Conservation (phyloP, 1,139 yeast genomes). For the Zygosaccharomyces sapae region DNA sequence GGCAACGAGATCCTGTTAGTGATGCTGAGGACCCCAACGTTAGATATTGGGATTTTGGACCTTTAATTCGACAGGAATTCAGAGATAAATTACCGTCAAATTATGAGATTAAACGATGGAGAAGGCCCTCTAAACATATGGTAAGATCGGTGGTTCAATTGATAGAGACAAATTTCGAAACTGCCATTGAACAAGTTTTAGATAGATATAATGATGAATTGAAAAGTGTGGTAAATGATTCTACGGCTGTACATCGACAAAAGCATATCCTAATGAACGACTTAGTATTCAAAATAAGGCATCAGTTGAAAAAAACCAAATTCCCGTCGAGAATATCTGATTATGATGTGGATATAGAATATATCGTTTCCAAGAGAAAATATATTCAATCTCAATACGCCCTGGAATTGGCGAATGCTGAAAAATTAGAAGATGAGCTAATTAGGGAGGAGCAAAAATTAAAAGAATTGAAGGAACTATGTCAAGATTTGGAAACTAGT, state of each 20-base stretch:
- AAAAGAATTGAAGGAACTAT: slow-evolving; percentile 18
- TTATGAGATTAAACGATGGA: slow-evolving; percentile 27
- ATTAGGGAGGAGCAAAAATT: slow-evolving; percentile 21
- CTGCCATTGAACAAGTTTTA: slow-evolving; percentile 25
- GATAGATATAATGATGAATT: slow-evolving; percentile 23
- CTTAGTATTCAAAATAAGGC: slow-evolving; percentile 24
- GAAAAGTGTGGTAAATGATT: slow-evolving; percentile 15
- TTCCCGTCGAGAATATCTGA: slow-evolving; percentile 29
- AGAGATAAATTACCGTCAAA: slow-evolving; percentile 23
- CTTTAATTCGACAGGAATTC: slow-evolving; percentile 22
- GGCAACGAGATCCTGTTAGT: slow-evolving; percentile 7
- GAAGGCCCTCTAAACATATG: slow-evolving; percentile 21
- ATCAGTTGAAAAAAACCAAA: slow-evolving; percentile 22
- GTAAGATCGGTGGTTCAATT: slow-evolving; percentile 23
- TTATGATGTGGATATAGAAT: slow-evolving; percentile 31
- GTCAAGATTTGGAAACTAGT: slow-evolving; percentile 13
- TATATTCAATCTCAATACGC: slow-evolving; percentile 28
- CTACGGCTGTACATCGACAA: slow-evolving; percentile 17
- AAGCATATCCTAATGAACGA: slow-evolving; percentile 26
- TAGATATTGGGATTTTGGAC: slow-evolving; percentile 30
- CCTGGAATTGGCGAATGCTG: slow-evolving; percentile 26
- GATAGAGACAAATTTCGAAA: slow-evolving; percentile 25
- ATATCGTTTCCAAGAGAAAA: slow-evolving; percentile 31
- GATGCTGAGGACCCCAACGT: slow-evolving; percentile 20
- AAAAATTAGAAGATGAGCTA: slow-evolving; percentile 26